phyloP scores from a whole-genome alignment of 2,329 filamentous ascomycete species.

The Saccharata proteae region DNA sequence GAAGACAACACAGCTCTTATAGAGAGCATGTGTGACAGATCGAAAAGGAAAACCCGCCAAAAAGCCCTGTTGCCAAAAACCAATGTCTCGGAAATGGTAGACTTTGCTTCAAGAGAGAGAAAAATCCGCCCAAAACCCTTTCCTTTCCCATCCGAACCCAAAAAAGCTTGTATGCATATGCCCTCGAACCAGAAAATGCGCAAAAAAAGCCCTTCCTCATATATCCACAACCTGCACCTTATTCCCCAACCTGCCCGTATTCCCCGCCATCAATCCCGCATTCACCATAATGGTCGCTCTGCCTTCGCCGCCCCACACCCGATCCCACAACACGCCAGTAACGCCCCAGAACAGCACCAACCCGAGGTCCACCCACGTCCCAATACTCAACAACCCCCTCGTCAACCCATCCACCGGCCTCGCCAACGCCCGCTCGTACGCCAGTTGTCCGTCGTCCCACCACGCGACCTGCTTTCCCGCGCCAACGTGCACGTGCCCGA shows the following conservation, averaged over 20 bases:
- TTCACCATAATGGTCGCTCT: constrained; percentile 46
- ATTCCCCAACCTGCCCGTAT: constrained; percentile 37
- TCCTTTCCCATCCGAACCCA: no score
- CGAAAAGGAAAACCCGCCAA: no score
- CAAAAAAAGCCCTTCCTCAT: constrained; percentile 12
- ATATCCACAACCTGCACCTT: constrained; percentile 29
- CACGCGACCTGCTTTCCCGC: constrained; percentile 57
- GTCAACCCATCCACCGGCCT: constrained; percentile 24
- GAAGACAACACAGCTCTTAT: no score
- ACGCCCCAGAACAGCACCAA: constrained; percentile 41
- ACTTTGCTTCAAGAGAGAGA: no score
- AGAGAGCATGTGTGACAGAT: no score
- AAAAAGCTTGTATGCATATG: no score
- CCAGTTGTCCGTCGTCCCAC: constrained; percentile 62
- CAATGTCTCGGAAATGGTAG: no score
- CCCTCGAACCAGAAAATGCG: no score
- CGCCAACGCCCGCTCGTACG: constrained; percentile 54
- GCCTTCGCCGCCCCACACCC: constrained; percentile 43
- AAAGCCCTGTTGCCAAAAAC: no score
- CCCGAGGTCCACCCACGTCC: constrained; percentile 39
- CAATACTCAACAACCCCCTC: constrained; percentile 23
- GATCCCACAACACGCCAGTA: constrained; percentile 46
- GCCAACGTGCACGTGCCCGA: constrained; percentile 73
- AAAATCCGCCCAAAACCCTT: no score
- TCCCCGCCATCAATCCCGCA: constrained; percentile 42